Evolutionary conservation across 495 filamentous ascomycete species (phyloP).

Genomic region (Ascodesmis nigricans): DNA sequence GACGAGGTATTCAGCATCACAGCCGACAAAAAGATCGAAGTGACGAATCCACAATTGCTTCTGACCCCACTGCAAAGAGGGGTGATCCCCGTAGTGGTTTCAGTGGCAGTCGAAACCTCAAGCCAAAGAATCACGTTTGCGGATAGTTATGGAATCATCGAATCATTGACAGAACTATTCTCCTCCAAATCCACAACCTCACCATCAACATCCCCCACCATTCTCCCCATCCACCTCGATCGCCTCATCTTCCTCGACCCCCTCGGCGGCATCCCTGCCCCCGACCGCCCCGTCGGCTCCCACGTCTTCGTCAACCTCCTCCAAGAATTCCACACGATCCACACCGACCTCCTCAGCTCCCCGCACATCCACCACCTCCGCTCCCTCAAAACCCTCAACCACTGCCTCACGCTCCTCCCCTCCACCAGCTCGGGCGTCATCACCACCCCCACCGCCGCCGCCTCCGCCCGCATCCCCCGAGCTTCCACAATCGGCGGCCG

Average conservation of each 20-base stretch:
- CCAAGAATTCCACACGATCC: constrained; percentile 57
- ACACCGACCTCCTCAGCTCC: constrained; percentile 30
- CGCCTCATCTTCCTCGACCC: constrained; percentile 79
- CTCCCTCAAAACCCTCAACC: constrained; percentile 49
- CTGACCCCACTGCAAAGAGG: constrained; percentile 49
- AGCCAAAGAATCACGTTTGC: constrained; percentile 34
- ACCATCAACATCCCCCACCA: not conserved
- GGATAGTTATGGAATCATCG: constrained; percentile 41
- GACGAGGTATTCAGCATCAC: constrained; percentile 31
- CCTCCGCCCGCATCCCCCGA: constrained; percentile 32
- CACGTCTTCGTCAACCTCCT: constrained; percentile 91
- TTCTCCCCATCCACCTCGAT: constrained; percentile 44
- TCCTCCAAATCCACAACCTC: constrained; percentile 20
- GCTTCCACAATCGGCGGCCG: constrained; percentile 45
- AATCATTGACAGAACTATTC: constrained; percentile 52
- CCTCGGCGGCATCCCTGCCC: constrained; percentile 61
- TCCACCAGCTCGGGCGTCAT: constrained; percentile 67
- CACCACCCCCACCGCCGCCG: constrained; percentile 65
- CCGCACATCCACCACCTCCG: constrained; percentile 29
- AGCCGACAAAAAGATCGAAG: not conserved
- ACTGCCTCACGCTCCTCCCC: constrained; percentile 55
- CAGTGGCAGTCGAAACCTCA: constrained; percentile 39
- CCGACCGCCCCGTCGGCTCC: constrained; percentile 39
- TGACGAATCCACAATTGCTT: constrained; percentile 38
- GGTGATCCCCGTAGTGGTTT: constrained; percentile 54